Evolutionary conservation across 2,329 filamentous ascomycete genomes (phyloP).

Genomic region (Polytolypa hystricis): DNA sequence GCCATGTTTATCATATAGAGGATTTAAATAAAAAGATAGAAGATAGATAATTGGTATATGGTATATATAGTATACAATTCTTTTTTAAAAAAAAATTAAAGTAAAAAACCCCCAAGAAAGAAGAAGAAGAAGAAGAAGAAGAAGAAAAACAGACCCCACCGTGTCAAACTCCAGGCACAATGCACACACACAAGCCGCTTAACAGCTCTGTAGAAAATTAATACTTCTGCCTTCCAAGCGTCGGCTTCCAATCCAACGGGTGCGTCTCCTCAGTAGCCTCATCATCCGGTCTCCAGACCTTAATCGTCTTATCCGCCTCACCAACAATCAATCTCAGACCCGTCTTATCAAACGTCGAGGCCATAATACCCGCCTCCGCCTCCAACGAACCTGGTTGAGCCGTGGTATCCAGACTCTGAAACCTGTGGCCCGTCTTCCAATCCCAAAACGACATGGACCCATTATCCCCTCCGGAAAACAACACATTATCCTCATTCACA

Average conservation of each 20-base stretch:
- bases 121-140: no score
- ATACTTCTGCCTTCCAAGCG: constrained; percentile 64
- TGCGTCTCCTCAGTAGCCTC: constrained; percentile 83
- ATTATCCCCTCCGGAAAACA: constrained; percentile 93
- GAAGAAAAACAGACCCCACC: no score
- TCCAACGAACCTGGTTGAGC: constrained; percentile 91
- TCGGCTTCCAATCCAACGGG: constrained; percentile 85
- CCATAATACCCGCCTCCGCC: constrained; percentile 90
- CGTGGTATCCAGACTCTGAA: constrained; percentile 79
- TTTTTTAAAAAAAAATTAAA: no score
- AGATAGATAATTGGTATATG: no score
- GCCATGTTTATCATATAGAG: no score
- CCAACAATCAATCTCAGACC: constrained; percentile 84
- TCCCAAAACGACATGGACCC: constrained; percentile 98
- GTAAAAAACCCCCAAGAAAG: no score
- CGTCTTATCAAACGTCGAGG: constrained; percentile 80
- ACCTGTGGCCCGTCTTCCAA: constrained; percentile 92
- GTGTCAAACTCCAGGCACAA: no score
- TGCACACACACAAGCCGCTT: no score
- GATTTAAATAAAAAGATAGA: no score
- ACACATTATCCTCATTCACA: constrained; percentile 87
- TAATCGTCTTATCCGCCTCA: constrained; percentile 96
- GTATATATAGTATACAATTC: no score
- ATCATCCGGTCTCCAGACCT: constrained; percentile 94
- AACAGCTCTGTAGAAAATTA: no score